phyloP scores from a whole-genome alignment of 108 stramenopile species.

The Conticribra weissflogii region DNA sequence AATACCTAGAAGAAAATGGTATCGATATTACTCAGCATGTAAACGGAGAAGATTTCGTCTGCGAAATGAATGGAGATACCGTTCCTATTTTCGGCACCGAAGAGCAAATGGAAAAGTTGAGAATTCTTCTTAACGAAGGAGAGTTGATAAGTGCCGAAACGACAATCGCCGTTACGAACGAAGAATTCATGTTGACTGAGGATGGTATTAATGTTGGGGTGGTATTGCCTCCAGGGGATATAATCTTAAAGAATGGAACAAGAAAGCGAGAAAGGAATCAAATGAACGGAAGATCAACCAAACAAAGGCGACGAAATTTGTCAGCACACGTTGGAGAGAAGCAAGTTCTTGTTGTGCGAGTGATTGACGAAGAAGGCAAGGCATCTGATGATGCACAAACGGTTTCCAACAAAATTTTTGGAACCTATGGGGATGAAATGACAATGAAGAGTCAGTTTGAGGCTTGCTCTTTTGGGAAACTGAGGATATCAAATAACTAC shows the following conservation, averaged over 20 bases:
- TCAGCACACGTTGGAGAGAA: slow-evolving; percentile 26
- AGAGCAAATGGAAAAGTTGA: not conserved
- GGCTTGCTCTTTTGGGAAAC: slow-evolving; percentile 37
- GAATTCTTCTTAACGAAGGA: not conserved
- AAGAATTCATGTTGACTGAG: not conserved
- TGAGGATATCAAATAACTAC: slow-evolving; percentile 24
- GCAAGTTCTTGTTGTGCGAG: slow-evolving; percentile 29
- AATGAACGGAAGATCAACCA: too few relatives aligned
- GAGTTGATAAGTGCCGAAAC: not conserved
- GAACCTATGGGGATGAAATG: slow-evolving; percentile 27
- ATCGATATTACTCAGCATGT: not conserved
- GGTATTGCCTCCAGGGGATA: not conserved
- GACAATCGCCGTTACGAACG: not conserved
- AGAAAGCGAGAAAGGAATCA: too few relatives aligned
- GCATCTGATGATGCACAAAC: slow-evolving; percentile 11
- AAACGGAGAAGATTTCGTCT: slow-evolving; percentile 7
- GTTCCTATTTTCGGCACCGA: not conserved
- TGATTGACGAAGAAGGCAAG: slow-evolving; percentile 36
- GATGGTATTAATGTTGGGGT: not conserved
- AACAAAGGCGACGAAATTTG: not conserved
- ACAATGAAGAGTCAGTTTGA: slow-evolving; percentile 30
- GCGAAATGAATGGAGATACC: not conserved
- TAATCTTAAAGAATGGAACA: not conserved
- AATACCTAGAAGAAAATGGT: slow-evolving; percentile 3
- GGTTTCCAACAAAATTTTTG: slow-evolving; percentile 50